phyloP scores from a whole-genome alignment of 2,329 filamentous ascomycete genomes.

The Coleophoma eucalyptorum region DNA sequence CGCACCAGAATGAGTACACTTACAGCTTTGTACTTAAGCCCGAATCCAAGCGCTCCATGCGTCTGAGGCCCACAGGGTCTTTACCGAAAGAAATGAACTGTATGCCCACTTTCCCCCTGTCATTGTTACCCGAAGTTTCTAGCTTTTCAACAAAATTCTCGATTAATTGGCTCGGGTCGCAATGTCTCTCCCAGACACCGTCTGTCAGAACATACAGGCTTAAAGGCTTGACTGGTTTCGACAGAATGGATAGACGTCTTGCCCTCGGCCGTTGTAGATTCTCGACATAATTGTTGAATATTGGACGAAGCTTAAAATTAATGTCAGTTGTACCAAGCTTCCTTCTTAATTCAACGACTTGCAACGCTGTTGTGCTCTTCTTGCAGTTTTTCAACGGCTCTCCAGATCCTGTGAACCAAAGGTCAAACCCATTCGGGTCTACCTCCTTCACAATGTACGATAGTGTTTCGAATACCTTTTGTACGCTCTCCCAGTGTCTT shows the following conservation, averaged over 20 bases:
- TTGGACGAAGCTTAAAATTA: background rate
- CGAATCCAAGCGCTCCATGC: constrained; percentile 2
- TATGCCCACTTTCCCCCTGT: constrained; percentile 4
- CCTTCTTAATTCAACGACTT: background rate
- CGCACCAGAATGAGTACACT: background rate
- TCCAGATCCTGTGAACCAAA: constrained; percentile 16
- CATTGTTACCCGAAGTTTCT: no score
- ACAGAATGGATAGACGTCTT: background rate
- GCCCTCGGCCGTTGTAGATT: background rate
- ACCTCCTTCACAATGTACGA: constrained; percentile 24
- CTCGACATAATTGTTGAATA: constrained; percentile 4
- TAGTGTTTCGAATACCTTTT: constrained; percentile 19
- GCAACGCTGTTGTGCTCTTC: background rate
- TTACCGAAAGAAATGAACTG: constrained; percentile 11
- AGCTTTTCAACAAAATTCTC: constrained; percentile 4
- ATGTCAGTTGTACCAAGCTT: constrained; percentile 4
- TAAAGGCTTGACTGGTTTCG: constrained; percentile 2
- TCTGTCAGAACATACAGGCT: constrained; percentile 11
- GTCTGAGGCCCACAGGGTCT: background rate
- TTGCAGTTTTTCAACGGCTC: constrained; percentile 1
- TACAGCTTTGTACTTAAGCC: background rate
- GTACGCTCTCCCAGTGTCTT: constrained; percentile 17
- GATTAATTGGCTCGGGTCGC: background rate
- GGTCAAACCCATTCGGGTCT: constrained; percentile 20
- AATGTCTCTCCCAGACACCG: constrained; percentile 7